Base-by-base conservation (phyloP, 1,139 yeast species). In the Taphrina communis region DNA sequence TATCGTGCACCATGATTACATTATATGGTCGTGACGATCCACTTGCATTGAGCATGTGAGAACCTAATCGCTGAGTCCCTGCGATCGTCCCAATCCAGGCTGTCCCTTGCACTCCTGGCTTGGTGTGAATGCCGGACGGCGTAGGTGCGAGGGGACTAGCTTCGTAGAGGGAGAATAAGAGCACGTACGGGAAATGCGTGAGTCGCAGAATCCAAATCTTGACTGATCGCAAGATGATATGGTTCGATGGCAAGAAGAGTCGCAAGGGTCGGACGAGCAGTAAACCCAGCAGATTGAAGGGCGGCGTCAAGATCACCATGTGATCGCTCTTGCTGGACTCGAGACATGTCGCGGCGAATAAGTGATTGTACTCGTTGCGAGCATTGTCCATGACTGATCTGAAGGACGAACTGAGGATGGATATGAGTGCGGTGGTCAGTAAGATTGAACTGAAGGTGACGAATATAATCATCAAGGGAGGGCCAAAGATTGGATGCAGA, bases 271-370 rank as follows among this genome's bases (percentile, higher is more conserved):
- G 74, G 50, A 77, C 70, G 8, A 75, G 56, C 14, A 77, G 59
- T 12, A 67, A 31, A 4, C 75, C 74, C 31, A 77, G 63, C 38
- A 77, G 72, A 69, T 77, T 77, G 48, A 77, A 59, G n/a, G 79
- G 79, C 0, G 79, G 79, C 59, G 77, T 77, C 59, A 76, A 76
- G 65, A 77, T 76, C 0, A 78, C 75, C 36, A 77, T 74, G 42
- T 77, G 73, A 66, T 77, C 78, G 1, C 78, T 74, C 6, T 77
- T 74, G 53, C 76, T 74, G 2, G 78, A 73, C 56, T 61, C 63
- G 50, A 67, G 44, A 53, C 70, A 67, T 12, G 61, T 44, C 38
- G 66, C 39, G 12, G 69, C 60, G 46, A 59, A 66, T 12, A 53
- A 51, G 35, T 48, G 58, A 51, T 39, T 8, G 25, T 50, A 68